These are phyloP conservation scores for Thymus quinquecostatus DNA, from an alignment of 257 asterid genomes.

Conservation along the genomic window DNA sequence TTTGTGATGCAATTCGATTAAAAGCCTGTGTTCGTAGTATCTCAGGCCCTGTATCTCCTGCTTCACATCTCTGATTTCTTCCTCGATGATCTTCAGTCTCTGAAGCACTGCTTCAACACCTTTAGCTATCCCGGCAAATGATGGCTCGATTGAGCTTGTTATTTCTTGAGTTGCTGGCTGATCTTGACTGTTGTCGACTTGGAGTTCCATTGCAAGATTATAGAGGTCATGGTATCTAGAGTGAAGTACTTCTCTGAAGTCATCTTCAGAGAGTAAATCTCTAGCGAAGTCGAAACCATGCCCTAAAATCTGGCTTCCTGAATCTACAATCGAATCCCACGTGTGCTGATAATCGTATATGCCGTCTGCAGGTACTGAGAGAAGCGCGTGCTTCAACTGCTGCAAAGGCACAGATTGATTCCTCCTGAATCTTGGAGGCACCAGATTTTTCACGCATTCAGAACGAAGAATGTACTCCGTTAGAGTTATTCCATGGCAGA, in stretches of 20 bases:
- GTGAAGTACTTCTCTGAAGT: slow-evolving; percentile 85
- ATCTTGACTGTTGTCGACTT: slow-evolving; percentile 29
- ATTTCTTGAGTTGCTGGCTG: slow-evolving; percentile 41
- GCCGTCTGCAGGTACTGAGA: slow-evolving; percentile 79
- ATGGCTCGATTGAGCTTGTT: slow-evolving; percentile 58
- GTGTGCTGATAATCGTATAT: slow-evolving; percentile 94
- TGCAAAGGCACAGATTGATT: slow-evolving; percentile 56
- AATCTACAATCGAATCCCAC: slow-evolving; percentile 62
- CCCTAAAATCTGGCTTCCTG: slow-evolving; percentile 57
- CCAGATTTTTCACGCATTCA: slow-evolving; percentile 66
- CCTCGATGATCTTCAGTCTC: slow-evolving; percentile 80
- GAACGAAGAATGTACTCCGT: slow-evolving; percentile 71
- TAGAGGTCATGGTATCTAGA: slow-evolving; percentile 73
- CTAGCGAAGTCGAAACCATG: slow-evolving; percentile 77
- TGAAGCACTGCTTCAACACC: slow-evolving; percentile 82
- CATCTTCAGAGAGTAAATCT: slow-evolving; percentile 82
- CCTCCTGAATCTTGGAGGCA: slow-evolving; percentile 69
- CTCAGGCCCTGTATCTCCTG: slow-evolving; percentile 89
- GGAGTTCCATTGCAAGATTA: slow-evolving; percentile 85
- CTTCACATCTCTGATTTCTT: slow-evolving; percentile 80
- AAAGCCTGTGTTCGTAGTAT: slow-evolving; percentile 79
- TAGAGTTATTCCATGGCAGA: slow-evolving; percentile 61
- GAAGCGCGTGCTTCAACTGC: slow-evolving; percentile 65
- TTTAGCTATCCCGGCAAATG: slow-evolving; percentile 79
- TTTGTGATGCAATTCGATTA: slow-evolving; percentile 65